Evolutionary conservation across 495 filamentous ascomycete species (phyloP).

Genomic region (Penicillium macrosclerotiorum): DNA sequence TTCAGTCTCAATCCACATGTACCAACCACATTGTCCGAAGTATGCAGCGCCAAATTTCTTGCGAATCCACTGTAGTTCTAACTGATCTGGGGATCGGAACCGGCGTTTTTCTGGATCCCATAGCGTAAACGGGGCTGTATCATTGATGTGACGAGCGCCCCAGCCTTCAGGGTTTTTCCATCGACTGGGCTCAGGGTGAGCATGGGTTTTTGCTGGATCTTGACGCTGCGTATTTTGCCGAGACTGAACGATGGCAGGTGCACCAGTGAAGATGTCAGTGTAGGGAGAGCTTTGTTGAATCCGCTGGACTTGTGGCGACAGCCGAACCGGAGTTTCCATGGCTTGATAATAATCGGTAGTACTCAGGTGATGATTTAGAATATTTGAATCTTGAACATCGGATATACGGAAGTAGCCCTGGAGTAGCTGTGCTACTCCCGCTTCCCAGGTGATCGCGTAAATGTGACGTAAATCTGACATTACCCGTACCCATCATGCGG

Average conservation of each 20-base stretch:
- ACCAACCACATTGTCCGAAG: conserved; percentile 15
- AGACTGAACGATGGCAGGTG: too few relatives aligned
- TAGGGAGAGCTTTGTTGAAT: conserved; percentile 1
- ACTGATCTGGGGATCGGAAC: conserved; percentile 9
- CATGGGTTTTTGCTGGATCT: background rate
- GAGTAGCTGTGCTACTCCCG: too few relatives aligned
- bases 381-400: too few relatives aligned
- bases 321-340: background rate
- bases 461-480: too few relatives aligned
- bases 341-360: too few relatives aligned
- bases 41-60: conserved; percentile 20
- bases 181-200: conserved; percentile 10
- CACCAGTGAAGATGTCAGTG: conserved; percentile 2
- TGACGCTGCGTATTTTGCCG: background rate
- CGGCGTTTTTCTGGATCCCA: conserved; percentile 8
- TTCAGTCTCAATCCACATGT: conserved; percentile 23
- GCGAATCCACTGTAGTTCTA: conserved; percentile 18
- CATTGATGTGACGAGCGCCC: conserved; percentile 15
- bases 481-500: too few relatives aligned
- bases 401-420: too few relatives aligned
- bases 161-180: conserved; percentile 13
- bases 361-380: too few relatives aligned
- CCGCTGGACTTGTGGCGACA: conserved; percentile 2
- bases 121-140: conserved; percentile 14
- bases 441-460: too few relatives aligned